Percentiles rank a stretch among this genome's conserved stretches.
phyloP scores from a whole-genome alignment of 2,329 filamentous ascomycete species.

The Talaromyces sp. region DNA sequence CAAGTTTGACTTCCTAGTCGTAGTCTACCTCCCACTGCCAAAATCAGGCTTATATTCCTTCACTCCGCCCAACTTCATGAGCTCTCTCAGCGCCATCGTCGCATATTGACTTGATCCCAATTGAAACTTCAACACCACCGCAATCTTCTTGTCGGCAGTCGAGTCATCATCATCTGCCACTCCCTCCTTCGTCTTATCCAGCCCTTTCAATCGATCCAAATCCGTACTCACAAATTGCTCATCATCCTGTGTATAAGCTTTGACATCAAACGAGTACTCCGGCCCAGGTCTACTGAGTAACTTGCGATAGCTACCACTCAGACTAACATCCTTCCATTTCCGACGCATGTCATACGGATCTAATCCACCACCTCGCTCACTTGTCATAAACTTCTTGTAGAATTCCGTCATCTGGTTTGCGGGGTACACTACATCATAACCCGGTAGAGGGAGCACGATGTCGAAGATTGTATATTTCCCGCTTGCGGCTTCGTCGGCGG shows the following conservation, averaged over 20 bases:
- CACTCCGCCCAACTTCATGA: constrained; percentile 66
- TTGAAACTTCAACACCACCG: constrained; percentile 69
- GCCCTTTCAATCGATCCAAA: constrained; percentile 61
- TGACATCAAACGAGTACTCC: constrained; percentile 65
- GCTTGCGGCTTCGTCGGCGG: constrained; percentile 70
- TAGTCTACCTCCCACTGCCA: constrained; percentile 38
- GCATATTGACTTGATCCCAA: constrained; percentile 78
- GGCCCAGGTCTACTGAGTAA: constrained; percentile 68
- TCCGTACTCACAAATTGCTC: constrained; percentile 91
- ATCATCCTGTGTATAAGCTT: constrained; percentile 60
- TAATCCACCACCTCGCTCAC: constrained; percentile 69
- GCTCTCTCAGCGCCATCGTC: constrained; percentile 75
- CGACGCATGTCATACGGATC: constrained; percentile 86
- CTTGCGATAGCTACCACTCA: constrained; percentile 86
- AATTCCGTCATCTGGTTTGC: constrained; percentile 76
- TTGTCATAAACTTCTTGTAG: constrained; percentile 83
- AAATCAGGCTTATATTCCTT: constrained; percentile 63
- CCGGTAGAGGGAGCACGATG: constrained; percentile 85
- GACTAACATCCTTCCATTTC: constrained; percentile 78
- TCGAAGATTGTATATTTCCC: constrained; percentile 81
- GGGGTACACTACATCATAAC: constrained; percentile 85
- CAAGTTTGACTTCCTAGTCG: background rate
- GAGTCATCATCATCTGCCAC: constrained; percentile 4
- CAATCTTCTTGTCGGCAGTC: constrained; percentile 51
- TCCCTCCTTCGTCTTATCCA: constrained; percentile 31